Percentiles rank a stretch among this genome's conserved stretches.
These are phyloP conservation scores for Exobasidium cylindrosporum DNA, from an alignment of 1,284 basidiomycete species.

Conservation along the genomic window DNA sequence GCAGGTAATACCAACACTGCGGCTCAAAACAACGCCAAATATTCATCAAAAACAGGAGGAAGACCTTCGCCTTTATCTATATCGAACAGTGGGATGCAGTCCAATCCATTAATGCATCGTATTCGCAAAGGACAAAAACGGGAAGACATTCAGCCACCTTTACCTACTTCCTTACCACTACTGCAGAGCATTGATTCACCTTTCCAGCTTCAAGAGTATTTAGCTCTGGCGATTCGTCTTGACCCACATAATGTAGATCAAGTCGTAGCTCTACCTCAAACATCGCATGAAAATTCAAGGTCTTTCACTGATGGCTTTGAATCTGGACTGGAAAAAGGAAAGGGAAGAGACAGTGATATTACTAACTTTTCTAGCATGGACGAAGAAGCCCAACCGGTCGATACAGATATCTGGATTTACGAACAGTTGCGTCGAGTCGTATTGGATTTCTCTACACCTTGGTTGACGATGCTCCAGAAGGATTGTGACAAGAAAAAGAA, in stretches of 20 bases:
- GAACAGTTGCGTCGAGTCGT: constrained; percentile 91
- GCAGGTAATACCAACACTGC: not conserved
- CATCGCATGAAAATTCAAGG: constrained; percentile 22
- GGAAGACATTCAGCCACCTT: constrained; percentile 3
- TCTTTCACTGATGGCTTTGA: constrained; percentile 22
- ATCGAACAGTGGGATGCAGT: not conserved
- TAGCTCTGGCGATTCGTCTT: constrained; percentile 76
- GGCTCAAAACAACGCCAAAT: not conserved
- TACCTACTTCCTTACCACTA: constrained; percentile 7
- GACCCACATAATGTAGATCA: constrained; percentile 83
- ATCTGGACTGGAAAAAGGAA: constrained; percentile 49
- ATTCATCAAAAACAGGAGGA: not conserved
- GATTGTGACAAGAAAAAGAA: constrained; percentile 62
- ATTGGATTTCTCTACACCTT: constrained; percentile 82
- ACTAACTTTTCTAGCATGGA: constrained; percentile 2
- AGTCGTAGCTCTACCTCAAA: constrained; percentile 66
- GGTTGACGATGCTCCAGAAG: constrained; percentile 78
- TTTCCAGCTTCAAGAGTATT: constrained; percentile 92
- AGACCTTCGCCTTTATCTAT: not conserved
- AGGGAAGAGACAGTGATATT: constrained; percentile 29
- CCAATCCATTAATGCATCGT: constrained; percentile 7
- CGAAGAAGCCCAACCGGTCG: constrained; percentile 45
- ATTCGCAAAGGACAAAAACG: constrained; percentile 13
- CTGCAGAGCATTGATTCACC: constrained; percentile 69
- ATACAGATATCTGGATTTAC: constrained; percentile 82